Conservation (phyloP, 2,329 filamentous ascomycete genomes). For the Peltaster fructicola region DNA sequence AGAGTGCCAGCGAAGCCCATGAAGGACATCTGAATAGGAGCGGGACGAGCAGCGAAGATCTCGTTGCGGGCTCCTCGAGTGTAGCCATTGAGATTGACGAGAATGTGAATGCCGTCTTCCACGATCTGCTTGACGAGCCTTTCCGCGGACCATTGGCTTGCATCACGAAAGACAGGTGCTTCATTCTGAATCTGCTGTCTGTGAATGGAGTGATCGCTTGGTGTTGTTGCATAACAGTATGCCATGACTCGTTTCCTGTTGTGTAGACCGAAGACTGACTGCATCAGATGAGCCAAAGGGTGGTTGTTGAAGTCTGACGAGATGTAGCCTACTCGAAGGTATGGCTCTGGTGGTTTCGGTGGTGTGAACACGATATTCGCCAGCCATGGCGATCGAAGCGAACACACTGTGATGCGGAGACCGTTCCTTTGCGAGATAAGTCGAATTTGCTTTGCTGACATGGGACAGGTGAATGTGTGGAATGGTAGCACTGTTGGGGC, state of each 20-base stretch:
- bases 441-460: constrained; percentile 80
- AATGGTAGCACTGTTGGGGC: constrained; percentile 93
- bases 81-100: constrained; percentile 96
- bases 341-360: constrained; percentile 61
- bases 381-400: constrained; percentile 73
- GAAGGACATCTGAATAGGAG: constrained; percentile 97
- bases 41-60: constrained; percentile 84
- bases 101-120: constrained; percentile 74
- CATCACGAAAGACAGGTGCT: constrained; percentile 78
- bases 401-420: constrained; percentile 78
- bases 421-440: constrained; percentile 92
- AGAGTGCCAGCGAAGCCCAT: constrained; percentile 97
- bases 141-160: constrained; percentile 72
- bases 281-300: constrained; percentile 90
- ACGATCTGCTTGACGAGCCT: constrained; percentile 73
- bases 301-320: constrained; percentile 99
- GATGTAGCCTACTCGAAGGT: constrained; percentile 85
- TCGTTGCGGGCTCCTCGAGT: constrained; percentile 94
- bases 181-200: constrained; percentile 85
- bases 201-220: constrained; percentile 75
- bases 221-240: constrained; percentile 88
- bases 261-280: constrained; percentile 92
- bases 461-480: constrained; percentile 89
- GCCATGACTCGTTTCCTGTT: constrained; percentile 56
- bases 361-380: constrained; percentile 67